These are phyloP conservation scores for Puccinia hordei DNA, from an alignment of 1,284 basidiomycete species.

Conservation along the genomic window DNA sequence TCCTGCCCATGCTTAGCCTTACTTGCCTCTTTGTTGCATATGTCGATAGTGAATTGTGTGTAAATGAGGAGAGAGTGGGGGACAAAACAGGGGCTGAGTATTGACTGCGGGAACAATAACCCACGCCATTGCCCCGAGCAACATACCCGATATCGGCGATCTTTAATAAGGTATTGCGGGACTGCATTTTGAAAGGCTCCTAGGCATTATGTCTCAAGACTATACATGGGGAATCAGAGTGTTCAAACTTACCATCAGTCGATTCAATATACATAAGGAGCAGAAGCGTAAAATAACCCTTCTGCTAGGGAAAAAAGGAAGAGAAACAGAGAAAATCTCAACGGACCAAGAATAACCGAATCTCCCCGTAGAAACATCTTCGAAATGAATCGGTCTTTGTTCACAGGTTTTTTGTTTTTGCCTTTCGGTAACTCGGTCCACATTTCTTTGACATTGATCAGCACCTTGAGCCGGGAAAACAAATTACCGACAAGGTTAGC, in stretches of 20 bases:
- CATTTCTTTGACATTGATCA: conserved; percentile 67
- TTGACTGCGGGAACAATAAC: too few species aligned
- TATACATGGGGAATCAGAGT: background rate
- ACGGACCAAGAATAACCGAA: conserved; percentile 83
- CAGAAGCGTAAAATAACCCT: background rate
- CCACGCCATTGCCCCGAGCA: too few species aligned
- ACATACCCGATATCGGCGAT: too few species aligned
- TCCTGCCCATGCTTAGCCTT: too few species aligned
- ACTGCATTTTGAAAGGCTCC: too few species aligned
- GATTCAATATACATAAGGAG: background rate
- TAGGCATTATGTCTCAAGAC: conserved; percentile 38
- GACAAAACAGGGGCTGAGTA: too few species aligned
- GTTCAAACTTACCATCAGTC: background rate
- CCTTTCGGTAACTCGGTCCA: conserved; percentile 98
- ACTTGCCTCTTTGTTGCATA: too few species aligned
- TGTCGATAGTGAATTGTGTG: too few species aligned
- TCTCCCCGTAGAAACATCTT: conserved; percentile 92
- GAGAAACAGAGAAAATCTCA: conserved; percentile 59
- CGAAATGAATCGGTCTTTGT: conserved; percentile 98
- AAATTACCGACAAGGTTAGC: background rate
- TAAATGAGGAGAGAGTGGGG: too few species aligned
- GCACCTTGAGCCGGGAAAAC: background rate
- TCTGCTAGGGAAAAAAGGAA: background rate
- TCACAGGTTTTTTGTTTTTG: conserved; percentile 97
- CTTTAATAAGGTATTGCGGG: too few species aligned